phyloP scores from a whole-genome alignment of 345 rosid species.

The Cardamine occulta region DNA sequence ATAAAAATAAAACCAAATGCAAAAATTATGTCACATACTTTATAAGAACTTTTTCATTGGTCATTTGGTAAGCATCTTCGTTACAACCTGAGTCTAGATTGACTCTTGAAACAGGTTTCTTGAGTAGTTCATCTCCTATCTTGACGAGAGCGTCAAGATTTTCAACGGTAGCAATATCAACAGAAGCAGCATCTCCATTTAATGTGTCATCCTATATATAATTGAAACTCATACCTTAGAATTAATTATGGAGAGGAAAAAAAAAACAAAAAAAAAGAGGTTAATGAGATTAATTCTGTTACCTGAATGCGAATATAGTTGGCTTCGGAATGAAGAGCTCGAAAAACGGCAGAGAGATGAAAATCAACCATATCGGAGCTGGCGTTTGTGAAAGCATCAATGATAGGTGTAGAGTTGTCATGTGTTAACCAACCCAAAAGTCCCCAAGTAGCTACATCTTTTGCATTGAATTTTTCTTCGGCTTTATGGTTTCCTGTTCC shows the following conservation, averaged over 20 bases:
- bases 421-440: slow-evolving; percentile 64
- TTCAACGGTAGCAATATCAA: slow-evolving; percentile 59
- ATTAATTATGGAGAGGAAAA: background rate
- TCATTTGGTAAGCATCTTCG: slow-evolving; percentile 34
- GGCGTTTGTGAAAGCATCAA: slow-evolving; percentile 64
- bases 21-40: slow-evolving; percentile 28
- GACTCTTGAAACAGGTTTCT: slow-evolving; percentile 56
- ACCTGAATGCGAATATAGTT: slow-evolving; percentile 51
- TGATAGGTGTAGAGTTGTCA: slow-evolving; percentile 54
- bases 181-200: slow-evolving; percentile 46
- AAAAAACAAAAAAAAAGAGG: background rate
- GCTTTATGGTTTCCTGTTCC: slow-evolving; percentile 57
- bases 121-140: slow-evolving; percentile 56
- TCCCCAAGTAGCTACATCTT: slow-evolving; percentile 64
- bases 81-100: slow-evolving; percentile 53
- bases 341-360: slow-evolving; percentile 56
- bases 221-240: background rate
- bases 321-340: slow-evolving; percentile 51
- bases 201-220: slow-evolving; percentile 55
- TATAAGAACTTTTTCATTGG: slow-evolving; percentile 37
- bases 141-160: slow-evolving; percentile 53
- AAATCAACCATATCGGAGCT: slow-evolving; percentile 70
- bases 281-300: background rate
- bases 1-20: background rate
- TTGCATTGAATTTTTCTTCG: slow-evolving; percentile 51